Evolutionary conservation across 495 filamentous ascomycete genomes (phyloP), one percentile per base, ranked within the genome.

Genomic region (Podospora conica): DNA sequence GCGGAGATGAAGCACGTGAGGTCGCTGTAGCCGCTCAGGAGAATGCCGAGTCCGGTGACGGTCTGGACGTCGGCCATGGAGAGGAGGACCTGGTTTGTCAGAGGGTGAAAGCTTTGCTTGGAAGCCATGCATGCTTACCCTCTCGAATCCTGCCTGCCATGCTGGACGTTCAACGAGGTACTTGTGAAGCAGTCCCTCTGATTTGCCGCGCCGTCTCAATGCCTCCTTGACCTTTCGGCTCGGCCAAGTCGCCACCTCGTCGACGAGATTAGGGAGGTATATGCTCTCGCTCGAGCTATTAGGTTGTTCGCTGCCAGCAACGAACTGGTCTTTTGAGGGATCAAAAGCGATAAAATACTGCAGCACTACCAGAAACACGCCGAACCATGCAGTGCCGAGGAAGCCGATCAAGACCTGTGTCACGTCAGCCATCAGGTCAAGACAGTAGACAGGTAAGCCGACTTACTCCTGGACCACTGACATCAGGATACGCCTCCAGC

Each of bases 51-150:
- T 9, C 65, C 58, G 3, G 65, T 66, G 12, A 66, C 18, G 3
- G 61, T 66, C 23, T 66, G 65, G 21, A 61, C 20, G 27, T 66
- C 59, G 29, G 54, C 57, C 62, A 64, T 64, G 21, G 25, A 20
- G 8, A 64, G 29, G 54, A 64, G 48, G 0, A 20, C 62, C 62
- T 64, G 53, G 27, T 31, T 22, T 3, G 53, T 21, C n/a, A 64
- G 9, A 40, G 18, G 10, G 6, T 25, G 2, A 15, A 40, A 40
- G 12, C 3, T 40, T 40, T n/a, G n/a, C n/a, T 18, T 5, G n/a
- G n/a, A 15, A 1, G 31, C 15, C 11, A 33, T 33, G 31, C 31
- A 33, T 12, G 31, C n/a, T 25, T 57, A 56, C 25, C 53, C 22
- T 29, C 11, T 20, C n/a, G n/a, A 40, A 33, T 27, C 18, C 53